Conservation (phyloP, 2,329 filamentous ascomycete species). For the Talaromyces sp. region DNA sequence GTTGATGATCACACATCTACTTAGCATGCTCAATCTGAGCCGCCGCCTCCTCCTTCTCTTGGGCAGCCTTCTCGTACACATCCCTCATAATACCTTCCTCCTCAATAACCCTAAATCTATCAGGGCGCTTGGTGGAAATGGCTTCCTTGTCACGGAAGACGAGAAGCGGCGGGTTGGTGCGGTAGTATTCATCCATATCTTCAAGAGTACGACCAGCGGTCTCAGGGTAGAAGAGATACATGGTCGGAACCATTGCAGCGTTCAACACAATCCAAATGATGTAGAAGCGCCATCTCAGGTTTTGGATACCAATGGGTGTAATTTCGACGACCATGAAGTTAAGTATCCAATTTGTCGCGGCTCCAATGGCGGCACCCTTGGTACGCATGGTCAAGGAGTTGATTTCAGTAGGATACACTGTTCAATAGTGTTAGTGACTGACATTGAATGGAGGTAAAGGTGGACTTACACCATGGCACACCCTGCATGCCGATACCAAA, state of each 20-base stretch:
- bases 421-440: not conserved
- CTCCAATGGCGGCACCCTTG: constrained; percentile 19
- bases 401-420: constrained; percentile 24
- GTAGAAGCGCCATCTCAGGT: constrained; percentile 24
- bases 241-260: constrained; percentile 21
- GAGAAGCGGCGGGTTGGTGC: constrained; percentile 37
- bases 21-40: not conserved
- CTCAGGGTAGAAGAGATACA: constrained; percentile 26
- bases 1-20: not conserved
- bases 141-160: constrained; percentile 49
- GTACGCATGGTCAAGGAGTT: constrained; percentile 20
- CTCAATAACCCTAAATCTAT: constrained; percentile 34
- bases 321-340: constrained; percentile 21
- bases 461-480: constrained; percentile 32
- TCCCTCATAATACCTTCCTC: constrained; percentile 1
- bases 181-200: constrained; percentile 35
- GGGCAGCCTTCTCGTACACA: not conserved
- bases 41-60: not conserved
- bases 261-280: constrained; percentile 26
- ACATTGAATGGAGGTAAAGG: not conserved
- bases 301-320: constrained; percentile 22
- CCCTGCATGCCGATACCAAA: constrained; percentile 46
- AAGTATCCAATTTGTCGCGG: constrained; percentile 22
- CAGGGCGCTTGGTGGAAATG: constrained; percentile 43
- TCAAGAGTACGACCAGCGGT: constrained; percentile 21